These are phyloP conservation scores for Colletotrichum endophyticum DNA, from an alignment of 2,329 filamentous ascomycete genomes.

Conservation along the genomic window DNA sequence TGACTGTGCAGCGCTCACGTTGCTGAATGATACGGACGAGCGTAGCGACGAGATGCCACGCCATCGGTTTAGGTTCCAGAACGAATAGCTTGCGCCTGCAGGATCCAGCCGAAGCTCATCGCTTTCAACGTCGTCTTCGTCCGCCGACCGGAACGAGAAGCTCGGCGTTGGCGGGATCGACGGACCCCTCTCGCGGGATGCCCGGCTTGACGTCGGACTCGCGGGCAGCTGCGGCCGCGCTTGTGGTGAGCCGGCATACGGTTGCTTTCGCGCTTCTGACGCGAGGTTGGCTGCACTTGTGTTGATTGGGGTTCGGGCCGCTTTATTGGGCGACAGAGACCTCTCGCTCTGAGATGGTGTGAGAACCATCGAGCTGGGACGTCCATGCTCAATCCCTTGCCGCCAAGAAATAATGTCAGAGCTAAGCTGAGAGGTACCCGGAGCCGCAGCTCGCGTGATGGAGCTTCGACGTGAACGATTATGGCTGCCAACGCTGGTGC, in stretches of 20 bases:
- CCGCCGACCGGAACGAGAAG: slow-evolving; percentile 52
- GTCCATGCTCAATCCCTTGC: slow-evolving; percentile 62
- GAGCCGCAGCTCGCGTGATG: slow-evolving; percentile 41
- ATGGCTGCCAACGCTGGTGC: slow-evolving; percentile 54
- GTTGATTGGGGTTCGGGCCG: slow-evolving; percentile 38
- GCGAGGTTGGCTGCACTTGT: slow-evolving; percentile 43
- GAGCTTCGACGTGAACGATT: slow-evolving; percentile 59
- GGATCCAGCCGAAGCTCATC: slow-evolving; percentile 41
- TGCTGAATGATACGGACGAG: slow-evolving; percentile 12
- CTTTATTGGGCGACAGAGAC: slow-evolving; percentile 60
- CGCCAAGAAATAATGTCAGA: slow-evolving; percentile 91
- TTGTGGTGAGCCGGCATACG: slow-evolving; percentile 37
- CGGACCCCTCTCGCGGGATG: slow-evolving; percentile 24
- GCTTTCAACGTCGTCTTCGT: slow-evolving; percentile 44
- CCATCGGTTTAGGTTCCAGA: slow-evolving; percentile 66
- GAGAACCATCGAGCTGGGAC: slow-evolving; percentile 39
- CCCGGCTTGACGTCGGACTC: slow-evolving; percentile 45
- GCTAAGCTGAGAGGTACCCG: slow-evolving; percentile 34
- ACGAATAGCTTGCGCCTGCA: slow-evolving; percentile 48
- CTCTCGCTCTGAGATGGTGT: slow-evolving; percentile 54
- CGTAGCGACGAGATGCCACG: slow-evolving; percentile 39
- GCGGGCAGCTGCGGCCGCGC: slow-evolving; percentile 26
- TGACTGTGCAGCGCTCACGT: not conserved
- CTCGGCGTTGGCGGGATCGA: slow-evolving; percentile 57
- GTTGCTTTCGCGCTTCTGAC: slow-evolving; percentile 51